Conservation (phyloP, 148 eudicot species). For the Vaccinium corymbosum region DNA sequence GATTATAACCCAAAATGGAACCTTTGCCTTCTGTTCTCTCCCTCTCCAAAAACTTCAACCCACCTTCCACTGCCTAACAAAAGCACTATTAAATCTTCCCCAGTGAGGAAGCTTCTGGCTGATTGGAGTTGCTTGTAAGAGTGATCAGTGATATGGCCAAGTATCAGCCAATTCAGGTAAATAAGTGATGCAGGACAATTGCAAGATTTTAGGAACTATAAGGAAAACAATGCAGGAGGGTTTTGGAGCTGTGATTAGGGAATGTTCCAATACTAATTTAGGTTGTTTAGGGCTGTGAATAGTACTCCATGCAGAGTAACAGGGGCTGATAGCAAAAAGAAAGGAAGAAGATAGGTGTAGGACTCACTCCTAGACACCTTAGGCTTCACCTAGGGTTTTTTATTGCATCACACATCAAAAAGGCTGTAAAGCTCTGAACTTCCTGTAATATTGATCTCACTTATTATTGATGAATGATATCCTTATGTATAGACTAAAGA, state of each 20-base stretch:
- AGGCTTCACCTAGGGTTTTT: background rate
- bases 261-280: background rate
- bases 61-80: background rate
- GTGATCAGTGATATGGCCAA: background rate
- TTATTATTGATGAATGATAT: no score
- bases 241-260: background rate
- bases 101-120: background rate
- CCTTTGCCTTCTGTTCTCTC: background rate
- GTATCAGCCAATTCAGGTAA: background rate
- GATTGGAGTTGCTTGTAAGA: background rate
- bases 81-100: background rate
- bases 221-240: background rate
- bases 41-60: background rate
- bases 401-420: no score
- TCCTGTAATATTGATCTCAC: no score
- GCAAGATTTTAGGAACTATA: background rate
- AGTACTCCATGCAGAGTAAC: background rate
- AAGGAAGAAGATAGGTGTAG: background rate
- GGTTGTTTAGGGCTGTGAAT: background rate
- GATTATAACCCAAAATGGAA: background rate
- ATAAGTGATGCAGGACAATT: background rate
- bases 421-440: no score
- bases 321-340: background rate
- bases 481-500: no score
- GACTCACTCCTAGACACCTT: background rate